Base-by-base conservation (phyloP, 768 basidiomycete species). In the Amanita polypyramis region DNA sequence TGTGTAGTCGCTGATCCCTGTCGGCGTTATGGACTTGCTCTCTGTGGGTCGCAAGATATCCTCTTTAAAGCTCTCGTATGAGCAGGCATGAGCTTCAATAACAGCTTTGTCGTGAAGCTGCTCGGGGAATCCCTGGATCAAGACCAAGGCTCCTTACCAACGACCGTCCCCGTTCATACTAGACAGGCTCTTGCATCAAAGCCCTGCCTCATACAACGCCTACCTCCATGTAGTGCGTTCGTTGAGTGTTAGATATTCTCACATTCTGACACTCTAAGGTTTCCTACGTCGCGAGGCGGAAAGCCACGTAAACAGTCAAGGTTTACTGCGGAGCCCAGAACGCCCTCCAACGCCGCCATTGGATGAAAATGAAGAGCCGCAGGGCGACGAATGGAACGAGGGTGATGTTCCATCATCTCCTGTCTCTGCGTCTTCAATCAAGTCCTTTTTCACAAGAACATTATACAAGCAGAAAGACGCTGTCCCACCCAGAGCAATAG, bases 271-370 rank as follows among this genome's bases (percentile, higher is more conserved):
- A 35, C 47, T 53, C 61, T 60, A 34, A 84, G 83, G 76, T 45
- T 82, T 86, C 56, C 62, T 91, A 19, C 70, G 76, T 62, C 77
- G 87, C 38, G 88, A 91, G 66, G 88, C 84, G 23, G 68, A 73
- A 35, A 60, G 62, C 36, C 59, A 68, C 41, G 85, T 78, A 12
- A 80, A 82, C 20, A 23, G 17, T 17, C 46, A 42, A 17, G 14
- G 4, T 27, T 8, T 15, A 6, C 30, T 36, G 33, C 30, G 14
- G 51, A 52, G 48, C 46, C 44, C 55, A 53, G 41, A 25, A 29
- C 52, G 25, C 34, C 36, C 42, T 51, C 29, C 36, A 38, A 43
- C 44, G 44, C 47, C 51, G n/a, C 43, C 36, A 30, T 37, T 44
- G 9, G 62, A 55, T 14, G 44, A 45, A 33, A 57, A 56, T 23